Percentiles rank a stretch among this genome's conserved stretches.
phyloP scores from a whole-genome alignment of 2,329 filamentous ascomycete species.

The Didymellaceae sp. region DNA sequence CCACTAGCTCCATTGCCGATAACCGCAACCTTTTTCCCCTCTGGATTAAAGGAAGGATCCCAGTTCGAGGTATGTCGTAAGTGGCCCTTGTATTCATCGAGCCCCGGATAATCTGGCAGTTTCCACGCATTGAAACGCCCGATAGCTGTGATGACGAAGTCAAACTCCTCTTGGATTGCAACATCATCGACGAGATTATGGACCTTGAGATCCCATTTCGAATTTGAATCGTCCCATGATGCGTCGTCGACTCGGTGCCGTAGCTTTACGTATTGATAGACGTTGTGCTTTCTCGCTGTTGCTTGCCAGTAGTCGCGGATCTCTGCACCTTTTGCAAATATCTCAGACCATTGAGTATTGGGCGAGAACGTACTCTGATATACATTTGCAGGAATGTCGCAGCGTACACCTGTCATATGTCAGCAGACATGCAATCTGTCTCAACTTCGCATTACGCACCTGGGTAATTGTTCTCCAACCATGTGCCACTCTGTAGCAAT shows the following conservation, averaged over 20 bases:
- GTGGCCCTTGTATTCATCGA: constrained; percentile 38
- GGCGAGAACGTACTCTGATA: constrained; percentile 54
- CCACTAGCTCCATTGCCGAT: constrained; percentile 71
- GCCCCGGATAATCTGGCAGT: constrained; percentile 38
- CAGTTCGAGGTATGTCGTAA: constrained; percentile 42
- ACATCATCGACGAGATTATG: constrained; percentile 55
- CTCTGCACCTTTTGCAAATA: constrained; percentile 51
- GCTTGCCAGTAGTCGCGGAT: constrained; percentile 53
- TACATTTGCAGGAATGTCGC: constrained; percentile 46
- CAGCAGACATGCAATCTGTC: not conserved
- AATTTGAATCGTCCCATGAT: constrained; percentile 47
- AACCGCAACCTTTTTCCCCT: constrained; percentile 64
- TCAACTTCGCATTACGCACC: constrained; percentile 36
- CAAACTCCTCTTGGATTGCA: constrained; percentile 32
- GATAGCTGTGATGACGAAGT: constrained; percentile 48
- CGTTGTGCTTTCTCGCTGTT: constrained; percentile 49
- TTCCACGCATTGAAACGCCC: constrained; percentile 45
- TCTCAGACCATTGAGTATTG: constrained; percentile 53
- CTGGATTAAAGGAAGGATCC: constrained; percentile 56
- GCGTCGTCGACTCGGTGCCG: constrained; percentile 48
- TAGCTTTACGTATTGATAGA: constrained; percentile 49
- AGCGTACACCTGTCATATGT: constrained; percentile 25
- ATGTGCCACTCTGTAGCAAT: constrained; percentile 36
- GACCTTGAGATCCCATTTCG: constrained; percentile 67
- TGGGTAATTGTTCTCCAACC: constrained; percentile 48